Percentiles rank a stretch among this genome's conserved stretches.
phyloP scores from a whole-genome alignment of 768 basidiomycete genomes.

The Boletus subparvulus region DNA sequence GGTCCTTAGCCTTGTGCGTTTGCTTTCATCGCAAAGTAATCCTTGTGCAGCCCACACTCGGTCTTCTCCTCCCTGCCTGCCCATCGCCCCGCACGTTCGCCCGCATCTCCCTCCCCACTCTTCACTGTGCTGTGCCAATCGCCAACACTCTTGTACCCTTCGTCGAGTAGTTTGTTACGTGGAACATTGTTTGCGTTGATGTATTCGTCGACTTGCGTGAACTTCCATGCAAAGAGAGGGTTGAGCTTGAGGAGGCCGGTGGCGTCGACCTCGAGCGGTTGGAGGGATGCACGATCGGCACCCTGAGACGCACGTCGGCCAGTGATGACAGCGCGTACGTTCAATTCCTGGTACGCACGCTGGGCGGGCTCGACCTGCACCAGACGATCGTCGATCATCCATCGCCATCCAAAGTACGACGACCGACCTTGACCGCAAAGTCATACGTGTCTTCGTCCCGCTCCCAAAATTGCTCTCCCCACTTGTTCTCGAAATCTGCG shows the following conservation, averaged over 20 bases:
- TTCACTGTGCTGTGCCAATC: conserved; percentile 95
- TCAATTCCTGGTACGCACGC: conserved; percentile 77
- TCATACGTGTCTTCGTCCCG: conserved; percentile 86
- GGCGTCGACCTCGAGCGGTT: conserved; percentile 86
- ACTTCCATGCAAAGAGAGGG: conserved; percentile 88
- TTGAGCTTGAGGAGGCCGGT: conserved; percentile 94
- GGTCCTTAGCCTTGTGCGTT: conserved; percentile 21
- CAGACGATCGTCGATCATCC: neutral
- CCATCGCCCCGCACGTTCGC: conserved; percentile 92
- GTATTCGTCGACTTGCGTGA: conserved; percentile 81
- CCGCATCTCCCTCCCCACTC: conserved; percentile 62
- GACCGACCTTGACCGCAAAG: conserved; percentile 81
- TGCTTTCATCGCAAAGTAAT: conserved; percentile 77
- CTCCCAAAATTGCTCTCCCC: conserved; percentile 86
- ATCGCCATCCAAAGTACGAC: neutral
- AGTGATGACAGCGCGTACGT: conserved; percentile 88
- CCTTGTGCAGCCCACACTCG: conserved; percentile 93
- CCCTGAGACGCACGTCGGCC: conserved; percentile 93
- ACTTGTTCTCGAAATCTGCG: conserved; percentile 73
- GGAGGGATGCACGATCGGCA: conserved; percentile 76
- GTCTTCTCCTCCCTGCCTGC: conserved; percentile 81
- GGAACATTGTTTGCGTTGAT: conserved; percentile 81
- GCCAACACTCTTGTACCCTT: conserved; percentile 94
- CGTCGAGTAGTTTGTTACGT: conserved; percentile 79
- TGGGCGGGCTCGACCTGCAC: conserved; percentile 90